Conservation (phyloP, 441 rosid species). For the Syzygium malaccense region DNA sequence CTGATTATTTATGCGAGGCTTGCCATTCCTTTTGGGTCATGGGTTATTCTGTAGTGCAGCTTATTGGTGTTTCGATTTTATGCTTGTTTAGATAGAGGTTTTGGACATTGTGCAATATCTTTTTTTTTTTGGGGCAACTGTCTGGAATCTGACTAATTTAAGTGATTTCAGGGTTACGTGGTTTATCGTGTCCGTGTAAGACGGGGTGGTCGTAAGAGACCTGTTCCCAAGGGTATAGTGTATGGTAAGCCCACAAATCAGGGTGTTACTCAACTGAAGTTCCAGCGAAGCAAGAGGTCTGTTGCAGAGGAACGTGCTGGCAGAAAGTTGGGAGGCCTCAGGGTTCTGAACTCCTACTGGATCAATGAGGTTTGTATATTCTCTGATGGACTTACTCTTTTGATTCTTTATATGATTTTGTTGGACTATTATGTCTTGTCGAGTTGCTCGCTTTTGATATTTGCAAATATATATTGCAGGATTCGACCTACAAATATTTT, state of each 20-base stretch:
- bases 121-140: no score
- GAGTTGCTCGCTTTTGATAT: neutral
- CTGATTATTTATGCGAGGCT: neutral
- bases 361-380: conserved; percentile 10
- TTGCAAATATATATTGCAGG: neutral
- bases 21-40: neutral
- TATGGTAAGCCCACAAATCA: conserved; percentile 18
- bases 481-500: conserved; percentile 19
- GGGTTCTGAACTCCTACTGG: conserved; percentile 22
- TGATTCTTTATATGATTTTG: neutral
- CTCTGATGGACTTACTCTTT: neutral
- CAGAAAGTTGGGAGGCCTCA: conserved; percentile 13
- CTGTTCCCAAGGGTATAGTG: conserved; percentile 16
- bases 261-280: conserved; percentile 18
- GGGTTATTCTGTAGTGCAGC: neutral
- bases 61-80: neutral
- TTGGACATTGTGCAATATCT: neutral
- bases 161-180: conserved; percentile 10
- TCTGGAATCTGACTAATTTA: neutral
- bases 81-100: neutral
- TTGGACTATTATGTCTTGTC: neutral
- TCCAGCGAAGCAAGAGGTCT: conserved; percentile 19
- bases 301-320: conserved; percentile 20
- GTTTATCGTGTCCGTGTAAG: conserved; percentile 14
- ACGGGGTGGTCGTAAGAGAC: conserved; percentile 17